Evolutionary conservation across 1,284 basidiomycete species (phyloP).

Genomic region (Hemileccinum hortonii): DNA sequence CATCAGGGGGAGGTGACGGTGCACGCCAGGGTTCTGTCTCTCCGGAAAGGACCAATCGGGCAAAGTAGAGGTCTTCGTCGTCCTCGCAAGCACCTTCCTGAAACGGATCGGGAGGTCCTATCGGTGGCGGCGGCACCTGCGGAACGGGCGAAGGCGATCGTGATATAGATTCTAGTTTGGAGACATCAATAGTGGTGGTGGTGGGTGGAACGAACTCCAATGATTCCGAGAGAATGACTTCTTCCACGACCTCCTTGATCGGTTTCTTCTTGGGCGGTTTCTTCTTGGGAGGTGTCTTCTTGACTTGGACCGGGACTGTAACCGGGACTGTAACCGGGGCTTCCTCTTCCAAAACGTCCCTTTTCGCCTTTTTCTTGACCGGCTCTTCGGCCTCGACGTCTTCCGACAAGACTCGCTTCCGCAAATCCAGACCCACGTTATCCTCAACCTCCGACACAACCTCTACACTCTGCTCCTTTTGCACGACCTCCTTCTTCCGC

Average conservation of each 20-base stretch:
- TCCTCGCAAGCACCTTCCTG: conserved; percentile 70
- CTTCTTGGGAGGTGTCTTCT: conserved; percentile 46
- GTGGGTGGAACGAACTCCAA: conserved; percentile 50
- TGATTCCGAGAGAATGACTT: conserved; percentile 52
- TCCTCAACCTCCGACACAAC: conserved; percentile 49
- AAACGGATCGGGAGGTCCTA: conserved; percentile 56
- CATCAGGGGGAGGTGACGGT: conserved; percentile 32
- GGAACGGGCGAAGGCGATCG: conserved; percentile 46
- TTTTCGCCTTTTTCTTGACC: conserved; percentile 37
- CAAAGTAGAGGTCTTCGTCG: conserved; percentile 90
- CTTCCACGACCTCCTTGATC: conserved; percentile 40
- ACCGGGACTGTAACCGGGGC: conserved; percentile 11
- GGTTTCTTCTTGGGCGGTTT: conserved; percentile 37
- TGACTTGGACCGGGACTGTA: conserved; percentile 20
- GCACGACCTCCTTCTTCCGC: conserved; percentile 38
- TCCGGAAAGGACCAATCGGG: conserved; percentile 60
- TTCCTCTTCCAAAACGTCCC: conserved; percentile 29
- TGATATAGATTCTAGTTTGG: conserved; percentile 43
- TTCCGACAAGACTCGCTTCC: conserved; percentile 38
- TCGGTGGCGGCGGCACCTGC: conserved; percentile 41
- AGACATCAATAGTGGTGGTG: conserved; percentile 50
- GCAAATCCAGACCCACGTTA: conserved; percentile 22
- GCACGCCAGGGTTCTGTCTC: conserved; percentile 28
- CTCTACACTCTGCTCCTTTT: conserved; percentile 37
- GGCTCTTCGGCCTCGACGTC: conserved; percentile 41